Percentiles rank a stretch among this genome's conserved stretches.
phyloP scores from a whole-genome alignment of 345 rosid genomes.

The Melastoma malabathricum region DNA sequence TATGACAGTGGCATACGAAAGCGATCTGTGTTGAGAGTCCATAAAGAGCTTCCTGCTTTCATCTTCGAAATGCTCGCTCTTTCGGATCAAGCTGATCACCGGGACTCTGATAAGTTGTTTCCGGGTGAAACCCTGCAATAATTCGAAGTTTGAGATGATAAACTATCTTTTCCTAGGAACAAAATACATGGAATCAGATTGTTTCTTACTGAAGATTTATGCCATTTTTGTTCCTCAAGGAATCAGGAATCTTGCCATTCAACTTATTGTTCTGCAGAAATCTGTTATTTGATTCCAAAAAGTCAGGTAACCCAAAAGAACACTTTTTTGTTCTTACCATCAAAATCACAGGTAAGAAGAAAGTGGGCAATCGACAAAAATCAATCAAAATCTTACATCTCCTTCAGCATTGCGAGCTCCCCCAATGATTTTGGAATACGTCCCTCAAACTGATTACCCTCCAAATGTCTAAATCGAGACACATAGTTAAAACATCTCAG shows the following conservation, averaged over 20 bases:
- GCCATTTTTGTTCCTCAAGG: slow-evolving; percentile 24
- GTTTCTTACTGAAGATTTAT: slow-evolving; percentile 41
- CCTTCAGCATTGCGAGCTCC: slow-evolving; percentile 31
- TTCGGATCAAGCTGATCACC: slow-evolving; percentile 5
- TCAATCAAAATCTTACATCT: slow-evolving; percentile 32
- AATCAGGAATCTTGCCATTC: slow-evolving; percentile 39
- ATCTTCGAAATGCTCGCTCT: too few relatives aligned
- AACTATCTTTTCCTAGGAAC: neutral
- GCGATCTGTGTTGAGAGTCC: too few relatives aligned
- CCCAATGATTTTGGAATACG: slow-evolving; percentile 51
- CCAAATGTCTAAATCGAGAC: slow-evolving; percentile 50
- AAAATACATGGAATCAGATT: neutral
- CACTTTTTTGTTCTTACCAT: neutral
- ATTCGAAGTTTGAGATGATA: slow-evolving; percentile 2
- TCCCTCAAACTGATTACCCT: slow-evolving; percentile 55
- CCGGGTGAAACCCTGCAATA: slow-evolving; percentile 47
- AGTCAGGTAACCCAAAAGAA: slow-evolving; percentile 9
- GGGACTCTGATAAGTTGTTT: slow-evolving; percentile 12
- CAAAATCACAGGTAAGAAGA: neutral
- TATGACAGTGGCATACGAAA: neutral
- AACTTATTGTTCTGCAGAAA: slow-evolving; percentile 54
- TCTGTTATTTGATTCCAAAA: slow-evolving; percentile 21
- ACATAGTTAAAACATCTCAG: slow-evolving; percentile 5
- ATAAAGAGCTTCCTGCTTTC: too few relatives aligned
- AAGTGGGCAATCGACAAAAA: neutral